Evolutionary conservation across 108 stramenopile genomes (phyloP).

Genomic region (Nannochloropsis gaditana): DNA sequence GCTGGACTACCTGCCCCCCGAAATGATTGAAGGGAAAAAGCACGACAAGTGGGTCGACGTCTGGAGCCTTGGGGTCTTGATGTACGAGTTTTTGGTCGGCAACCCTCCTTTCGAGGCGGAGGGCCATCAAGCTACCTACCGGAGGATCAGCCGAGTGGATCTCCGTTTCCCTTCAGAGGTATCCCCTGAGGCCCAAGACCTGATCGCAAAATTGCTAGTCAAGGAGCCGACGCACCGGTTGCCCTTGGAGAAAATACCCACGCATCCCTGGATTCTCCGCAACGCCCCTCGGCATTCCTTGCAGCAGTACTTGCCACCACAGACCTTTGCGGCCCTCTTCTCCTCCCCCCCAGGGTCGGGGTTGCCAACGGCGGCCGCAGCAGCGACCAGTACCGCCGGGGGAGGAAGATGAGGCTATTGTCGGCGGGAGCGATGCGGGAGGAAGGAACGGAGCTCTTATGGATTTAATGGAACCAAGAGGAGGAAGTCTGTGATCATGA

Average conservation of each 20-base stretch:
- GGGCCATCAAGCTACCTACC: conserved; percentile 75
- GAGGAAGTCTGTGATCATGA: too few relatives aligned
- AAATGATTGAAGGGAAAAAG: conserved; percentile 77
- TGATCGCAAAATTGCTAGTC: conserved; percentile 73
- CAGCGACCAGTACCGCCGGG: too few relatives aligned
- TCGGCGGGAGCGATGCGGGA: too few relatives aligned
- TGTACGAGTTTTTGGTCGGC: conserved; percentile 93
- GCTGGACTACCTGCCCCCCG: conserved; percentile 92
- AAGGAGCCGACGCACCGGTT: conserved; percentile 81
- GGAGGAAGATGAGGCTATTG: too few relatives aligned
- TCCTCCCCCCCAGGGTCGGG: not conserved
- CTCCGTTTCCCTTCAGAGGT: conserved; percentile 66
- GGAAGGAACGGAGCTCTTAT: too few relatives aligned
- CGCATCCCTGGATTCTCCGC: conserved; percentile 78
- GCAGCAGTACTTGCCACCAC: not conserved
- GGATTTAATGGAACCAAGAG: too few relatives aligned
- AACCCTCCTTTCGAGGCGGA: conserved; percentile 87
- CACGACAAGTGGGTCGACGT: conserved; percentile 53
- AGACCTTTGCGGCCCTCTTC: not conserved
- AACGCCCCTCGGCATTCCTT: not conserved
- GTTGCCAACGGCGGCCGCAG: too few relatives aligned
- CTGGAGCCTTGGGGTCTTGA: conserved; percentile 65
- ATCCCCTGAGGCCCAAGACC: conserved; percentile 73
- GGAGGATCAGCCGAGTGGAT: conserved; percentile 80
- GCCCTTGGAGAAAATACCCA: conserved; percentile 69